Base-by-base conservation (phyloP, 2,329 filamentous ascomycete genomes). In the Paracoccidioides brasiliensis region DNA sequence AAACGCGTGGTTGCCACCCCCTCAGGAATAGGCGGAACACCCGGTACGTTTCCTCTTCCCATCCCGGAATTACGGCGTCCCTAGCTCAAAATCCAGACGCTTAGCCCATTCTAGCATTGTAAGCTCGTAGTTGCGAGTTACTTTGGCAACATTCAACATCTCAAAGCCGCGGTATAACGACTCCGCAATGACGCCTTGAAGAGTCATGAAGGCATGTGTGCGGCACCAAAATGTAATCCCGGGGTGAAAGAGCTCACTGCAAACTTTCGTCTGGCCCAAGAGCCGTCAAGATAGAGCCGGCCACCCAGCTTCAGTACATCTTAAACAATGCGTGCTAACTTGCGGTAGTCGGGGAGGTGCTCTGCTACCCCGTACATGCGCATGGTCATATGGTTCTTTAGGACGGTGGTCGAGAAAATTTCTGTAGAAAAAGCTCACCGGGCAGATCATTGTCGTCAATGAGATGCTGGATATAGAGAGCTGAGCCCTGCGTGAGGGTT, bases 341-440 rank as follows among this genome's bases (percentile, higher is more conserved):
- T 52, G 3, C 52, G 55, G 41, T 60, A 60, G 30, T 61, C 53
- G 2, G 59, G 59, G 40, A 61, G 52, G 33, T 60, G 58, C 37
- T 61, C 49, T 12, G 40, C 40, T 7, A 52, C 49, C 8, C 49
- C 49, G 49, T 12, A 52, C 33, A 40, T 52, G 5, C 5, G 14
- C 49, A 12, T 15, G 49, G 14, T 52, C 49, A 15, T 10, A 52
- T 15, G 49, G 49, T 32, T 52, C 49, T 40, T 35, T 37, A 4
- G 49, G 49, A 6, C 28, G 14, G 49, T 37, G 14, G 30, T 37
- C 15, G 32, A 52, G 33, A 28, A 52, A 52, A 33, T 52, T 32
- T 40, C n/a, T 37, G 49, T n/a, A 37, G 15, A 9, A 37, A 5
- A 28, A 52, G 33, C 38, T 52, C 49, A 14, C 49, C 49, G 8